phyloP scores from a whole-genome alignment of 2,329 filamentous ascomycete species.

The Fusarium nisikadoi region DNA sequence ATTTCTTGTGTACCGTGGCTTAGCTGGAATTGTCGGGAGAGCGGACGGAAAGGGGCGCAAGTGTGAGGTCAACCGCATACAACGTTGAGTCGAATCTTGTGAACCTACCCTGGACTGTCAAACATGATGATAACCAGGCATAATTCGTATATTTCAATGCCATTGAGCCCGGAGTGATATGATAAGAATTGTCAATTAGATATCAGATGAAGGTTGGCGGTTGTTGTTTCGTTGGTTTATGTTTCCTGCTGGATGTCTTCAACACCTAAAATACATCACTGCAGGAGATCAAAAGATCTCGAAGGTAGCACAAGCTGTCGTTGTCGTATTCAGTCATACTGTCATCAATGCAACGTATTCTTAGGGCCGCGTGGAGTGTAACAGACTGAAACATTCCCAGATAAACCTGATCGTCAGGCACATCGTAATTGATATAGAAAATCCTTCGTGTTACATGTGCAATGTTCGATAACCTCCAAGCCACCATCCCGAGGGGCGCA shows the following conservation, averaged over 20 bases:
- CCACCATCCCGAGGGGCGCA: neutral
- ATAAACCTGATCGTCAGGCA: conserved; percentile 18
- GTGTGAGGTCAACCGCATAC: neutral
- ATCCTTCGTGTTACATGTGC: neutral
- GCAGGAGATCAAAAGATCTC: neutral
- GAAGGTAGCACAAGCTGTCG: neutral
- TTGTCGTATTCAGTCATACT: neutral
- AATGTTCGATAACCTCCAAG: neutral
- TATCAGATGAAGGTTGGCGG: fast-evolving
- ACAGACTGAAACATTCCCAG: conserved; percentile 8
- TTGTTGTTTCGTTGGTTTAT: neutral
- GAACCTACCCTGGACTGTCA: conserved; percentile 1
- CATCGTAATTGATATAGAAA: neutral
- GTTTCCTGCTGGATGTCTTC: fast-evolving
- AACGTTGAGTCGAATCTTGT: neutral
- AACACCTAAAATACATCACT: fast-evolving
- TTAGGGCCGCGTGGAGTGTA: conserved; percentile 14
- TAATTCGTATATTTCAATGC: neutral
- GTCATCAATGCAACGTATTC: conserved; percentile 24
- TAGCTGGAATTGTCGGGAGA: neutral
- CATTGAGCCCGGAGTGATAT: fast-evolving
- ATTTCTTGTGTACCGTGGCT: neutral
- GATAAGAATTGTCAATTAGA: neutral
- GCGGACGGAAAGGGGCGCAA: neutral
- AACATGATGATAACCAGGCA: neutral